A percentile compares a stretch with the other conserved stretches of the same genome.
phyloP scores from a whole-genome alignment of 2,329 filamentous ascomycete genomes.

The Phialophora chinensis region DNA sequence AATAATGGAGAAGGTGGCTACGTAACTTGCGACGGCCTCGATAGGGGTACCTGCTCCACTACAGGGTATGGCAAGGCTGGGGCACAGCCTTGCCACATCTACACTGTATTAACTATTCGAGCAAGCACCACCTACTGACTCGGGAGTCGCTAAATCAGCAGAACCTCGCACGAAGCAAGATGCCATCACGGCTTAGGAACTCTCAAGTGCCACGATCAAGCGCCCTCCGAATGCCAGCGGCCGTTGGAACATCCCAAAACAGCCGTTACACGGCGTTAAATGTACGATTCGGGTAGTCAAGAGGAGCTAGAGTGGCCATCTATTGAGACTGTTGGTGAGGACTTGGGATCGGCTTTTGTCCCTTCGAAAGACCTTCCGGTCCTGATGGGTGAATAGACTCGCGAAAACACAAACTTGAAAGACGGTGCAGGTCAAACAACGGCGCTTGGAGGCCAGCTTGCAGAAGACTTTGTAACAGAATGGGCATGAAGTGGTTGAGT shows the following conservation, averaged over 20 bases:
- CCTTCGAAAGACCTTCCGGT: too few species aligned
- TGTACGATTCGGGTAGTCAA: background rate
- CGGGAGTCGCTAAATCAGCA: background rate
- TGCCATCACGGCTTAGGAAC: background rate
- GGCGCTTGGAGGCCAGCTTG: background rate
- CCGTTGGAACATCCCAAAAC: background rate
- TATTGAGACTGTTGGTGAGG: background rate
- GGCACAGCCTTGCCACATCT: constrained; percentile 10
- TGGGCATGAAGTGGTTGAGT: background rate
- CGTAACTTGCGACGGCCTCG: background rate
- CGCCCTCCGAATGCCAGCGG: too few species aligned
- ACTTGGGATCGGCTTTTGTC: background rate
- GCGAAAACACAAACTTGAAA: background rate
- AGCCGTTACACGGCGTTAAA: background rate
- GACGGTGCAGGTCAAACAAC: background rate
- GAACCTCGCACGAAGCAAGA: background rate
- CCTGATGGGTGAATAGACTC: too few species aligned
- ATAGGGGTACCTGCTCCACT: background rate
- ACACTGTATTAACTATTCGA: background rate
- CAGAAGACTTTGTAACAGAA: background rate
- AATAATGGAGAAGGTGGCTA: background rate
- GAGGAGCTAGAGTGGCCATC: background rate
- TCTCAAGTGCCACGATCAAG: background rate
- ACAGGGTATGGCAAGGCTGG: background rate
- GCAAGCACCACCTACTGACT: background rate